Conservation (phyloP, 257 asterid genomes). For the Solanum gracilifrons region DNA sequence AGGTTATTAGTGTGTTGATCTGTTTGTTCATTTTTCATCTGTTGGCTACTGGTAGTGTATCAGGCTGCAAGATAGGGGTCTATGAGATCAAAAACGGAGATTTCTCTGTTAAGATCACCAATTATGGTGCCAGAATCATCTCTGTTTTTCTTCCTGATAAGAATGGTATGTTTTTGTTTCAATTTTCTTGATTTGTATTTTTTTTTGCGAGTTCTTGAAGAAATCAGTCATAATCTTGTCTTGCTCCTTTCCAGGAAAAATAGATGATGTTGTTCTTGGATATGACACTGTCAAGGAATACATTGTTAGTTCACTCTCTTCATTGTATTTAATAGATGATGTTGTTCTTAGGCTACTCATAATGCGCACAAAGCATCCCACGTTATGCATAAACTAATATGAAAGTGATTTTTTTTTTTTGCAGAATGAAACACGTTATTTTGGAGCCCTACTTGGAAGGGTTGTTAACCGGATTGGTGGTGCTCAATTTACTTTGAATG, state of each 20-base stretch:
- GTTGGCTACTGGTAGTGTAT: not conserved
- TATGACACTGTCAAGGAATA: constrained; percentile 2
- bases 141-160: constrained; percentile 9
- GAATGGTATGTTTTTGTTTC: not conserved
- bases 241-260: not conserved
- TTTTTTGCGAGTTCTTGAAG: not conserved
- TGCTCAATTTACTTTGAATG: constrained; percentile 6
- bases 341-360: not conserved
- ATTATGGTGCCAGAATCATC: constrained; percentile 6
- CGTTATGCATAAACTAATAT: not conserved
- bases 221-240: not conserved
- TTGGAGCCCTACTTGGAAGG: constrained; percentile 4
- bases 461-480: constrained; percentile 6
- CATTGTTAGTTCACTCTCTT: not conserved
- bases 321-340: not conserved
- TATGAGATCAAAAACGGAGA: not conserved
- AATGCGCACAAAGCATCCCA: not conserved
- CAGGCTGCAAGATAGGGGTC: not conserved
- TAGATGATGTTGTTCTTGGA: constrained; percentile 7
- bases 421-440: not conserved
- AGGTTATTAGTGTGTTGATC: not conserved
- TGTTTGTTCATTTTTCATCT: not conserved
- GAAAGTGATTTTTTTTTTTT: not conserved
- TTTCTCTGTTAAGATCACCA: constrained; percentile 2
- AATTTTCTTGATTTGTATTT: not conserved